Evolutionary conservation across 345 rosid species (phyloP), one percentile per base, ranked within the genome.

Genomic region (Combretum micranthum): DNA sequence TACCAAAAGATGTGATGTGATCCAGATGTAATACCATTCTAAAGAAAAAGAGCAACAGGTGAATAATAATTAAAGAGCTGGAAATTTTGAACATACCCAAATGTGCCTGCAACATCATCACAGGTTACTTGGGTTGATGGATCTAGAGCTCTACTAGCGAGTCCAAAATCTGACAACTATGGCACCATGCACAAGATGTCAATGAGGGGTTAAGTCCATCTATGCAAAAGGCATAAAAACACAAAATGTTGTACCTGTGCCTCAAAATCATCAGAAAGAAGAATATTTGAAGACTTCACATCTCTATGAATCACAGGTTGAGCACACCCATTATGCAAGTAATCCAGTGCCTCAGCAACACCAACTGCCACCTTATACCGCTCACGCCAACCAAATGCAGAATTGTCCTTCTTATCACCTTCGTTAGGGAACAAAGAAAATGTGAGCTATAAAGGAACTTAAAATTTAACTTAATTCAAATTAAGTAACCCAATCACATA

Each of bases 151-250:
- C 77, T 55, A 70, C 82, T 72, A 49, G 99, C 96, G 14, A 93
- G 78, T 79, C 99, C 99, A 55, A 93, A 93, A 90, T 93, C 99
- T 59, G 99, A 87, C 21, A 93, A 80, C 96, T 92, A 86, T 68
- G 64, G 57, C 62, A 57, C 53, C 75, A 78, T 60, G 56, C 47
- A 17, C 21, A 19, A 54, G 46, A 13, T 47, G 52, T 17, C 59
- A 68, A 67, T 50, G 16, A 75, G 51, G 53, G 54, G 12, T 45
- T 62, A 13, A 65, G 64, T 63, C 53, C 37, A 26, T 17, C 39
- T 57, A 18, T 19, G 51, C 15, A 53, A 5, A 52, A 21, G 9
- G 19, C 15, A 43, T 37, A 56, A 18, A 22, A 11, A 62, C 17
- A 50, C 7, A 15, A 7, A 1, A 13, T 45, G 26, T 17, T n/a